Base-by-base conservation (phyloP, 2,329 filamentous ascomycete genomes). In the Shiraia sp. region DNA sequence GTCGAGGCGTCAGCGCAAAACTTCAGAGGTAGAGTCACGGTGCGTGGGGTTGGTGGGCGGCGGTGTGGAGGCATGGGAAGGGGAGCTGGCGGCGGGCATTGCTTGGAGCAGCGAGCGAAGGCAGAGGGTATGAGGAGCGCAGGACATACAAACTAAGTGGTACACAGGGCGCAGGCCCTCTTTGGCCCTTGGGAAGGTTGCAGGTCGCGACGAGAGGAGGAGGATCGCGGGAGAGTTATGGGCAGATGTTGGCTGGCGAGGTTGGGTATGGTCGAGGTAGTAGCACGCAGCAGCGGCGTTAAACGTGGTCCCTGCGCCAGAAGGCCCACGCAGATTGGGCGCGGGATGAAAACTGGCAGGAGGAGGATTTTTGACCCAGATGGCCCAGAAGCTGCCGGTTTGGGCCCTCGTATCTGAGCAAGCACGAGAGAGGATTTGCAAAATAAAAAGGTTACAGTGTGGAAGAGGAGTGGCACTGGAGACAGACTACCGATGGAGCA, bases 31-130 rank as follows among this genome's bases (percentile, higher is more conserved):
- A 44, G 35, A 47, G 14, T 13, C 32, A 15, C 47, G 48, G 57
- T 48, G 49, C 52, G 63, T 55, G 59, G 61, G 66, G 63, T 65
- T 60, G 60, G 57, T 53, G 51, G 59, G 66, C 64, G 61, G 66
- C 64, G 63, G 31, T 28, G 36, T 57, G 61, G 53, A 49, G 61
- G 49, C 37, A 27, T 38, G 36, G 42, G 41, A 40, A 36, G n/a
- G 48, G 43, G 49, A 49, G 53, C 43, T 52, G 35, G 49, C 44
- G 28, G 52, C 47, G 27, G 45, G 43, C 41, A 43, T 37, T 47
- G 33, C 46, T 39, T 40, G 35, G 40, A 14, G 39, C 36, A 29
- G 42, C 32, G 24, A 17, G 33, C 32, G 45, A 40, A 47, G 28
- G 34, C 30, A 33, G 19, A 32, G 8, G 23, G 35, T 36, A 35